Evolutionary conservation across 257 asterid genomes (phyloP), one percentile per base, ranked within the genome.

Genomic region (Salvia rosmarinus): DNA sequence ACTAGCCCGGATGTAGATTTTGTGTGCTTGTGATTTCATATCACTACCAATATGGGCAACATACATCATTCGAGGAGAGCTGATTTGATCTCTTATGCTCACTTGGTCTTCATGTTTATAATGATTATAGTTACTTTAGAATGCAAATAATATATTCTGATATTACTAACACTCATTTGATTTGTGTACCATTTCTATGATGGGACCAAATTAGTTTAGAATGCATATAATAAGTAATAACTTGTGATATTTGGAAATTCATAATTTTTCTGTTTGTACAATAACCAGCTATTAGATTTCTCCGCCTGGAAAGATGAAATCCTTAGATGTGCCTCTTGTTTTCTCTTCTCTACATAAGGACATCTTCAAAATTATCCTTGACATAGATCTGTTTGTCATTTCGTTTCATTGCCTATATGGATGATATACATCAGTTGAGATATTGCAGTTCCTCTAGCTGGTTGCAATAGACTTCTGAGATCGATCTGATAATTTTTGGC

Each of bases 351-450:
- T 58, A 3, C 10, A 0, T 8, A 46, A 30, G 34, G 21, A 0
- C 19, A 30, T 50, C 21, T 44, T 43, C 43, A 32, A 9, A 34
- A 34, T 20, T 43, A 13, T 4, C 46, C 30, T 67, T 10, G 50
- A 42, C 23, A 57, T 50, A 42, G 52, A 12, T 56, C 52, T 28
- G 66, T 60, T 55, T 67, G 43, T 20, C 35, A 17, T 58, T 51
- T 43, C 42, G 16, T 49, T 76, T 16, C 11, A 61, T 79, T 58
- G 64, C 16, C 16, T 16, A 56, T 30, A 21, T 40, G 43, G 37
- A 42, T n/a, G 52, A 14, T 62, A 17, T 57, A 23, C 50, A 35
- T 82, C 47, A 2, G 34, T 47, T 77, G 69, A 76, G 50, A 60
- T 73, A n/a, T 68, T 35, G 43, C 34, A 32, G 23, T 71, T 28